A percentile compares a stretch with the other conserved stretches of the same genome.
Evolutionary conservation across 192 early-diverging fungal species (phyloP).

Genomic region (Blastocladiella britannica): DNA sequence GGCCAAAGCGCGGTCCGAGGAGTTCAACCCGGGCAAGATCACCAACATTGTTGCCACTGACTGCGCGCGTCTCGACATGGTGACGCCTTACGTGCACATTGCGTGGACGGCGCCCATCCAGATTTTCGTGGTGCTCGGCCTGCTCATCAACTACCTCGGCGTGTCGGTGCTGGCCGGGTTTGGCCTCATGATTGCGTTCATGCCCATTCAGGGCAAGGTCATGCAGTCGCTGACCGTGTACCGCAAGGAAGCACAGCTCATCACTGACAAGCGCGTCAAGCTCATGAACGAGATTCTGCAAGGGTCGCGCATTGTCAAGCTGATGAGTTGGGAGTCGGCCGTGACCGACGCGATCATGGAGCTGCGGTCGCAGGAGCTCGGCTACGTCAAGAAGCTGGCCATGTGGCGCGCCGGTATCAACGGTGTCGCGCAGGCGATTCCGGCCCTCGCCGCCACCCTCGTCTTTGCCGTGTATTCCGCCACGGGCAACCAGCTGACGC

Average conservation of each 20-base stretch:
- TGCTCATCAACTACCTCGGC: conserved; percentile 10
- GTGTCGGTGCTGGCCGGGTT: conserved; percentile 14
- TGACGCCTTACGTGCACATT: conserved; percentile 9
- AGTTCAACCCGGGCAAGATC: conserved; percentile 37
- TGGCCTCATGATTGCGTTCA: conserved; percentile 4
- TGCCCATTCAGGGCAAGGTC: not conserved
- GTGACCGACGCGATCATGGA: conserved; percentile 13
- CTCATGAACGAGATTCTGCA: conserved; percentile 40
- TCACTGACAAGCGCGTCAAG: conserved; percentile 39
- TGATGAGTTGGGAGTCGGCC: conserved; percentile 42
- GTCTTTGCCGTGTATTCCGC: conserved; percentile 14
- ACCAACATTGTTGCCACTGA: conserved; percentile 38
- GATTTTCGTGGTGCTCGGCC: conserved; percentile 4
- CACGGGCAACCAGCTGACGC: conserved; percentile 5
- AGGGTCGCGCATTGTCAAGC: conserved; percentile 47
- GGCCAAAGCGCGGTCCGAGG: conserved; percentile 23
- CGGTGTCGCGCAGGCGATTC: conserved; percentile 8
- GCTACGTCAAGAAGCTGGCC: conserved; percentile 7
- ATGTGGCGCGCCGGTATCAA: conserved; percentile 2
- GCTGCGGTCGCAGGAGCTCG: conserved; percentile 13
- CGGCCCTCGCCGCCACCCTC: conserved; percentile 15
- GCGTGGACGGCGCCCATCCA: conserved; percentile 11
- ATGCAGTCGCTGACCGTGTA: not conserved
- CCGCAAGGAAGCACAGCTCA: conserved; percentile 5
- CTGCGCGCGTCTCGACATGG: conserved; percentile 8